Base-by-base conservation (phyloP, 1,284 basidiomycete genomes). In the Tilletia indica region DNA sequence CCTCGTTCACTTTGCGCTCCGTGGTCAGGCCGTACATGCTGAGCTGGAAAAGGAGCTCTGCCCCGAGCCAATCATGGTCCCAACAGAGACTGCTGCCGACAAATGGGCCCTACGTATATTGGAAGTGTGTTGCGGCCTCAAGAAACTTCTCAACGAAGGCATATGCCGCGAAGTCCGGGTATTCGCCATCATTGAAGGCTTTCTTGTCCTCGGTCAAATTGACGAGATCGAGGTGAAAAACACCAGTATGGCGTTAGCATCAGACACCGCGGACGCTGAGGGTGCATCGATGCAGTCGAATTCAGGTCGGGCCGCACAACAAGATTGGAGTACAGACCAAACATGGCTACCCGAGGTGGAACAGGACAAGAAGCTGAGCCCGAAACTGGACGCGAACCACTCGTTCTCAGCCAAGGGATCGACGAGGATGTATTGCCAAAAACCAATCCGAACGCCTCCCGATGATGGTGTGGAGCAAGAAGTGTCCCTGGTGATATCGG, bases 41-140 rank as follows among this genome's bases (percentile, higher is more conserved):
- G 86, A 88, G 58, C 87, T 97, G 19, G 93, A 97, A 82, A 86
- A 87, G 25, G 91, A 93, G 80, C 86, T 94, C 11, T 88, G 88
- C 49, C 88, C 90, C 0, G 88, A 89, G 39, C 88, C 89, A 72
- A 79, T 91, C 9, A 51, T 84, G 14, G 87, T 93, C 1, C 81
- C 85, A 1, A 82, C 88, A 0, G 83, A 78, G 0, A 89, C 87
- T 0, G 75, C 85, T 0, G 91, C 92, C 81, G 92, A 93, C 77
- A 86, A 87, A 12, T 93, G 91, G 90, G 92, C 88, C 6, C 80
- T 92, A 68, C 87, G 89, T 89, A 89, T 82, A 70, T 86, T 84
- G 39, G 75, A 78, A 64, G 63, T 79, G n/a, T 69, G 68, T 21
- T 54, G 69, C n/a, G 54, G 72, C 21, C 4, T 80, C 70, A 48